Evolutionary conservation across 2,329 filamentous ascomycete genomes (phyloP).

Genomic region (Stromatinia cepivora): DNA sequence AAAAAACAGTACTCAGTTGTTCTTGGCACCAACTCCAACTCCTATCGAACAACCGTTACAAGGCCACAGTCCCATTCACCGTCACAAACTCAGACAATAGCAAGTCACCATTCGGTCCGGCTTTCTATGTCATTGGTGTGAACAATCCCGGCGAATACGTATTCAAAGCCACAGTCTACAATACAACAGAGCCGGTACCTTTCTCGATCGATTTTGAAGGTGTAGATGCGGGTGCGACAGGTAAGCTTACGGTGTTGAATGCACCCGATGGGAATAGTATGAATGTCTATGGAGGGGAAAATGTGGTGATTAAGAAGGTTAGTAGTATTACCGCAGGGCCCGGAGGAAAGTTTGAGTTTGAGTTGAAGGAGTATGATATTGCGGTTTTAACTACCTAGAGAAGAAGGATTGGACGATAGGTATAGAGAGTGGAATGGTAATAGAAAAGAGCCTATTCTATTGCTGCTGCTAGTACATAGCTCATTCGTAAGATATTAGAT

Average conservation of each 20-base stretch:
- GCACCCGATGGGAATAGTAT: not conserved
- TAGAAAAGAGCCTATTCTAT: no score
- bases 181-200: conserved; percentile 11
- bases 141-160: conserved; percentile 10
- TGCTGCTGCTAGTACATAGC: no score
- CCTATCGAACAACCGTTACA: conserved; percentile 20
- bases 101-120: conserved; percentile 17
- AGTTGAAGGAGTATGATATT: conserved; percentile 23
- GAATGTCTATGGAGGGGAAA: conserved; percentile 14
- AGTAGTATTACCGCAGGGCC: not conserved
- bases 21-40: conserved; percentile 22
- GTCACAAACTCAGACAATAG: not conserved
- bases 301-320: conserved; percentile 16
- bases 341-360: conserved; percentile 22
- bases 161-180: conserved; percentile 25
- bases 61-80: conserved; percentile 19
- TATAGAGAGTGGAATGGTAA: no score
- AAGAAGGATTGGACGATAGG: accelerated
- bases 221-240: not conserved
- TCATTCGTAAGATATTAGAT: no score
- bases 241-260: conserved; percentile 20
- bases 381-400: conserved; percentile 23
- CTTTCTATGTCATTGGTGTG: conserved; percentile 22
- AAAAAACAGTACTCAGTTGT: conserved; percentile 51
- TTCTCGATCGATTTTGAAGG: conserved; percentile 25